These are phyloP conservation scores for Mycena rebaudengoi DNA, from an alignment of 768 basidiomycete species.

Conservation along the genomic window DNA sequence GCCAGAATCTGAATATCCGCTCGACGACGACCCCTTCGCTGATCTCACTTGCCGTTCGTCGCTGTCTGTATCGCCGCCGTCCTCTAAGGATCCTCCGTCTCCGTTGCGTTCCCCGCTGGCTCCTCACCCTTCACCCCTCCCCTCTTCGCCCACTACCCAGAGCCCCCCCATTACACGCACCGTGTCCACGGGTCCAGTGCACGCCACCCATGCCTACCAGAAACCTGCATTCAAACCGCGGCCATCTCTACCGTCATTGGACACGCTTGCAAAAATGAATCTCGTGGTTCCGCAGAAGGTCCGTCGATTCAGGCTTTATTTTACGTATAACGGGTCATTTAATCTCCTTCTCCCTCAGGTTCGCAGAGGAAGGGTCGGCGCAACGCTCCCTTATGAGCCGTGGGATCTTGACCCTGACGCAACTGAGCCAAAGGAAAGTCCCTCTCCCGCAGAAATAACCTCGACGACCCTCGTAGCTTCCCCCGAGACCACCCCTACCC, in stretches of 20 bases:
- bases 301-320: constrained; percentile 22
- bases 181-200: constrained; percentile 24
- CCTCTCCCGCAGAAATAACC: constrained; percentile 17
- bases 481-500: background rate
- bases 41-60: constrained; percentile 49
- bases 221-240: constrained; percentile 57
- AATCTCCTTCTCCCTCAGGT: constrained; percentile 40
- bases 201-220: constrained; percentile 50
- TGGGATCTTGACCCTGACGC: constrained; percentile 51
- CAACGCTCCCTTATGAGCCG: constrained; percentile 60
- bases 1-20: constrained; percentile 45
- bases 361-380: constrained; percentile 61
- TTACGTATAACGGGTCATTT: constrained; percentile 6
- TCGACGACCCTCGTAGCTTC: background rate
- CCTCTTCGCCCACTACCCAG: constrained; percentile 16
- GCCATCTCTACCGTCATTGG: constrained; percentile 61
- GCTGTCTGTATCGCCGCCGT: background rate
- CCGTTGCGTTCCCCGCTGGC: constrained; percentile 15
- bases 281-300: constrained; percentile 57
- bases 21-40: constrained; percentile 82
- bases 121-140: constrained; percentile 25
- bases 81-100: background rate
- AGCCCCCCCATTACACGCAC: constrained; percentile 24
- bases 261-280: constrained; percentile 59
- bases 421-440: no score